Evolutionary conservation across 345 rosid species (phyloP), one percentile per base, ranked within the genome.

Genomic region (Litchi chinensis): DNA sequence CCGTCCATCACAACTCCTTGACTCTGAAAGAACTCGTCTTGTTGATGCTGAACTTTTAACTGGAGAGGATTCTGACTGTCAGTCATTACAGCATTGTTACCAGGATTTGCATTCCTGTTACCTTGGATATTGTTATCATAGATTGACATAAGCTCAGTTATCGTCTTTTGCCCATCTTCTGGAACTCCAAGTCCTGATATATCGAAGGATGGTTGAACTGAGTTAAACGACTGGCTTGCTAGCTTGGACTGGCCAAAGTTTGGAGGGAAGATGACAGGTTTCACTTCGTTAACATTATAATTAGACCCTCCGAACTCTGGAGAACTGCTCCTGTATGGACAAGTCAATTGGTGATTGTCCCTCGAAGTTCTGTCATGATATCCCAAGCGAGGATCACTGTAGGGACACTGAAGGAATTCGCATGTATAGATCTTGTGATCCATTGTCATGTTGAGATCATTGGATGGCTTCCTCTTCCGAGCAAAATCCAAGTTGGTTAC

Each of bases 101-200:
- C 48, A 3, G 82, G 63, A 64, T 79, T 82, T 12, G 85, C 7
- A 62, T 79, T 83, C 85, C 82, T 87, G 87, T 74, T 91, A 70
- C 89, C 81, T 70, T 86, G 94, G 66, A 91, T 79, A 46, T 83
- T 94, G 70, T 86, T 80, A 54, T 94, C 98, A 18, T 94, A 96
- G 76, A 90, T 73, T 6, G 98, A 88, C 95, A 96, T 90, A 43
- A 96, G 97, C 46, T 96, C 95, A 0, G 83, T 87, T 79, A 96
- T 96, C 90, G 85, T 89, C 83, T 91, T 94, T 76, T 90, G 98
- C 24, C 98, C 99, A 73, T 96, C 99, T 83, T 93, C 98, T 41
- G 99, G 98, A 77, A 96, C 94, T 63, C 97, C 93, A 13, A 87
- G 85, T 65, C 85, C 90, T 0, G 98, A 81, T 57, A 94, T 87